Evolutionary conservation across 305 asterid genomes (phyloP), one percentile per base, ranked within the genome.

Genomic region (Solanum hybrid): DNA sequence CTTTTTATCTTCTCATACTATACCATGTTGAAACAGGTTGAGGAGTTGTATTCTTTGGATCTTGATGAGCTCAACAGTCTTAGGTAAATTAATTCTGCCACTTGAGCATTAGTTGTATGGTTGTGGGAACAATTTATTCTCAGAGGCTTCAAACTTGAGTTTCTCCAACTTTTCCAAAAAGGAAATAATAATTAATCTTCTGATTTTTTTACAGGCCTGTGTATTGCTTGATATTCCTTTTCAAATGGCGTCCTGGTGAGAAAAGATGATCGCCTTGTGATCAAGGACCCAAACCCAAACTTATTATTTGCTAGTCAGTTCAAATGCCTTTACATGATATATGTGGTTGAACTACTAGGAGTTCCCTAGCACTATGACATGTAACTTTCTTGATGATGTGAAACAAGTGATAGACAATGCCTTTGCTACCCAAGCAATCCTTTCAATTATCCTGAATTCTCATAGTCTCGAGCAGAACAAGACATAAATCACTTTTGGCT

Each of bases 271-370:
- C 98, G 97, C 20, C 94, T 92, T 80, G 98, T 95, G 83, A 95
- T 96, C 45, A 96, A 57, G 95, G 99, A 96, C 90, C 99, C 99
- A 89, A 96, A 92, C 90, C 98, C 99, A 20, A 95, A 95, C 95
- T 91, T 96, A 91, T 97, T 96, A 90, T 97, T 96, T 82, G 99
- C 99, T 89, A 97, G 98, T 92, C 99, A 97, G 97, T 98, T 96
- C 33, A 89, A 91, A 81, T 89, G 87, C 89, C 86, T 29, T 77
- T 51, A 86, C 79, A 32, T 45, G 89, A 90, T 83, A 29, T 90
- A 75, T 86, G 81, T 36, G 45, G 33, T 88, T 65, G 37, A 65
- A 61, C 22, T 78, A 24, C 75, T 22, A 57, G 88, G 29, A 84
- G 41, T 85, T 85, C 29, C 77, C n/a, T 85, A 57, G 77, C 31